A percentile compares a stretch with the other conserved stretches of the same genome.
These are phyloP conservation scores for Ogataea wickerhamii DNA, from an alignment of 805 yeast genomes.

Conservation along the genomic window DNA sequence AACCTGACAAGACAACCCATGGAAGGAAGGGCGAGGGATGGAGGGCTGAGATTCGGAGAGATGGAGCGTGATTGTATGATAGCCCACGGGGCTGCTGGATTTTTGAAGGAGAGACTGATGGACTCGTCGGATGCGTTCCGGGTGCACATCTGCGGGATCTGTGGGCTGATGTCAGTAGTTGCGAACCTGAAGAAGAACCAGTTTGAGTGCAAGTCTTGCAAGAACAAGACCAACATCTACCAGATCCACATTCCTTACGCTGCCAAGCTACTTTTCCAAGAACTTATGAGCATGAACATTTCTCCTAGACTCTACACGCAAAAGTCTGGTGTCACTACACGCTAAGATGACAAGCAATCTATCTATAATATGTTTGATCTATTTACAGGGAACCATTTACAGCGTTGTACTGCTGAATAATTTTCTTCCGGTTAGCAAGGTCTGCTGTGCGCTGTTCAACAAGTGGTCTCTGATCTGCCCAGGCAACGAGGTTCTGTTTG, in stretches of 20 bases:
- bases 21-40: slow-evolving; percentile 98
- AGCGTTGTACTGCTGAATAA: slow-evolving; percentile 24
- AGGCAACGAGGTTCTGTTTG: slow-evolving; percentile 75
- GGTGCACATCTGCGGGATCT: slow-evolving; percentile 96
- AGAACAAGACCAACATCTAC: slow-evolving; percentile 95
- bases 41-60: slow-evolving; percentile 98
- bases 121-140: slow-evolving; percentile 99
- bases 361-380: slow-evolving; percentile 3
- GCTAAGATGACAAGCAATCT: slow-evolving; percentile 21
- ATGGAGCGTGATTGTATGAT: slow-evolving; percentile 99
- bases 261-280: slow-evolving; percentile 96
- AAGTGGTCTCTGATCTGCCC: slow-evolving; percentile 68
- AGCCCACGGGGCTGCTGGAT: slow-evolving; percentile 99
- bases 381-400: slow-evolving; percentile 17
- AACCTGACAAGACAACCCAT: slow-evolving; percentile 97
- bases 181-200: slow-evolving; percentile 97
- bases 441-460: slow-evolving; percentile 42
- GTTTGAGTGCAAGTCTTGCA: slow-evolving; percentile 97
- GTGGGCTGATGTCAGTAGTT: slow-evolving; percentile 97
- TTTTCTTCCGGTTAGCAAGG: slow-evolving; percentile 30
- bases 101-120: slow-evolving; percentile 95
- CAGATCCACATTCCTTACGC: slow-evolving; percentile 98
- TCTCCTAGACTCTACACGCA: slow-evolving; percentile 97
- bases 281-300: slow-evolving; percentile 98
- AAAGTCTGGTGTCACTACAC: slow-evolving; percentile 32